Percentiles rank a stretch among this genome's conserved stretches.
Evolutionary conservation across 352 stramenopile species (phyloP).

Genomic region (Globisporangium paddicum): DNA sequence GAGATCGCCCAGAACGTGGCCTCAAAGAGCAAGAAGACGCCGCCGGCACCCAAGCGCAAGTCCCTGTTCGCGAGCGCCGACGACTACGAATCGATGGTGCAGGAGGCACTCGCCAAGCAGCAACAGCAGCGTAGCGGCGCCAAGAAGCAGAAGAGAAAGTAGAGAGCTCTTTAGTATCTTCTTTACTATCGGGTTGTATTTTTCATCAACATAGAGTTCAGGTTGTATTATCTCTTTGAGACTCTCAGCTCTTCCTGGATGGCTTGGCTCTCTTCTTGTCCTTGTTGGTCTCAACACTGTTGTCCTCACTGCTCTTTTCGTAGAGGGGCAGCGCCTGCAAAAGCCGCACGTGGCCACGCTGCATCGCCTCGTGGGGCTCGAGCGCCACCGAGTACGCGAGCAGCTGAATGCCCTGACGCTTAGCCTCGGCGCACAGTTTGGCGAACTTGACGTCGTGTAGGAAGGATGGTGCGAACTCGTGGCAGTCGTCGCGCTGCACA

Average conservation of each 20-base stretch:
- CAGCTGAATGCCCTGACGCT: constrained; percentile 47
- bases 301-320: neutral
- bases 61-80: constrained; percentile 70
- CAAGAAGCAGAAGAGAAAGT: constrained; percentile 37
- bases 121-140: constrained; percentile 20
- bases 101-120: constrained; percentile 57
- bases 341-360: constrained; percentile 32
- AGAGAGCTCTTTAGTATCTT: neutral
- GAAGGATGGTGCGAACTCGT: constrained; percentile 57
- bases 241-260: neutral
- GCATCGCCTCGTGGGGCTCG: constrained; percentile 33
- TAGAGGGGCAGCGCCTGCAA: constrained; percentile 34
- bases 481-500: constrained; percentile 75
- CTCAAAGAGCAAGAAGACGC: constrained; percentile 42
- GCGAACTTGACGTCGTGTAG: constrained; percentile 66
- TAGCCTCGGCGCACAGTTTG: constrained; percentile 43
- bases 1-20: constrained; percentile 30
- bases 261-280: neutral
- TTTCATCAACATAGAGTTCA: neutral
- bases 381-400: constrained; percentile 55
- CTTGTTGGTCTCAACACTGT: neutral
- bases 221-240: neutral
- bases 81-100: constrained; percentile 71
- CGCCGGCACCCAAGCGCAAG: constrained; percentile 50
- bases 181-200: neutral